Evolutionary conservation across 768 basidiomycete species (phyloP).

Genomic region (Melanogaster broomeanus): DNA sequence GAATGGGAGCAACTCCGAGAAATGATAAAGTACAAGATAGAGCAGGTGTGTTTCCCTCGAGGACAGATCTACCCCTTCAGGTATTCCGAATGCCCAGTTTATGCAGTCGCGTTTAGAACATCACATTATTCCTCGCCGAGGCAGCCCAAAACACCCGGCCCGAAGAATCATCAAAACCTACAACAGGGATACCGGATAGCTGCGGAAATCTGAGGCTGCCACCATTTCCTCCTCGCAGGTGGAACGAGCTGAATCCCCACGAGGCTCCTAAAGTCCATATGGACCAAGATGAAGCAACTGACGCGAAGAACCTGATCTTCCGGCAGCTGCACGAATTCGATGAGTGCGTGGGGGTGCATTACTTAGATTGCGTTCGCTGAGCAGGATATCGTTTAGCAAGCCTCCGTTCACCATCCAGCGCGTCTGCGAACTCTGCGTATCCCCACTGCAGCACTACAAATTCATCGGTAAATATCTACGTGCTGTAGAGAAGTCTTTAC

Average conservation of each 20-base stretch:
- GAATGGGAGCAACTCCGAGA: conserved; percentile 74
- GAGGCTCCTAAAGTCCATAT: conserved; percentile 61
- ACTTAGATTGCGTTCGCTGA: conserved; percentile 4
- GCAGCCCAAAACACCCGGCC: conserved; percentile 29
- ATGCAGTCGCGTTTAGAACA: conserved; percentile 42
- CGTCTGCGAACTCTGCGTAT: conserved; percentile 76
- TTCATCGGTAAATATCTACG: conserved; percentile 86
- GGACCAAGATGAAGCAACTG: conserved; percentile 59
- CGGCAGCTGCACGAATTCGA: conserved; percentile 74
- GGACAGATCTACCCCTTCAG: background rate
- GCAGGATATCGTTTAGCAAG: conserved; percentile 33
- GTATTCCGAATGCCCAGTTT: background rate
- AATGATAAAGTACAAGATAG: conserved; percentile 70
- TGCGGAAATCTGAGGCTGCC: conserved; percentile 68
- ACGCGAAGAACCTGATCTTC: conserved; percentile 57
- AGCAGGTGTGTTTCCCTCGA: conserved; percentile 47
- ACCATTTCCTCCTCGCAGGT: conserved; percentile 68
- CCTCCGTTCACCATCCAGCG: conserved; percentile 91
- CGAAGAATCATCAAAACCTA: conserved; percentile 44
- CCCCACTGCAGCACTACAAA: conserved; percentile 71
- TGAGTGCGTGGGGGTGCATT: conserved; percentile 46
- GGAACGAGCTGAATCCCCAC: conserved; percentile 48
- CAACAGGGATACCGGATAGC: conserved; percentile 27
- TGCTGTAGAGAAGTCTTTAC: conserved; percentile 77
- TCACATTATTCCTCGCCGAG: conserved; percentile 47